Conservation (phyloP, 805 yeast genomes). For the Yarrowia bubula region DNA sequence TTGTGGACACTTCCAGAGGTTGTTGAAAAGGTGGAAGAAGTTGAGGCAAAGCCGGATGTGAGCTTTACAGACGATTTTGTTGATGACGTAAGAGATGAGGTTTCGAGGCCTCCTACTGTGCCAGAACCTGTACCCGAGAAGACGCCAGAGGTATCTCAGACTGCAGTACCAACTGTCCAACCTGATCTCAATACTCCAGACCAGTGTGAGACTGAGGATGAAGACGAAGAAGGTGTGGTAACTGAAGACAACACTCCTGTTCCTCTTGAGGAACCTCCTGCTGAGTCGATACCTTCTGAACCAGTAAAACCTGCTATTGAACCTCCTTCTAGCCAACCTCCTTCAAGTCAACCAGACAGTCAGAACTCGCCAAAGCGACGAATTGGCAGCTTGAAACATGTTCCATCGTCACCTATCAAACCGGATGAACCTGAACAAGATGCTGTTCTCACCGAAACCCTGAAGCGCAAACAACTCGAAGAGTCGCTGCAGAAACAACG, state of each 20-base stretch:
- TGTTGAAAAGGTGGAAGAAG: background rate
- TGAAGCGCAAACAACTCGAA: constrained; percentile 8
- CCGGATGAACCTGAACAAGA: background rate
- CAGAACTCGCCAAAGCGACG: constrained; percentile 6
- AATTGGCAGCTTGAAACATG: constrained; percentile 4
- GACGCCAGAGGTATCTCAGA: background rate
- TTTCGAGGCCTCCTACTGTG: background rate
- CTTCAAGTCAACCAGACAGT: background rate
- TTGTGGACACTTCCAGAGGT: background rate
- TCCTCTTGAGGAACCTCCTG: background rate
- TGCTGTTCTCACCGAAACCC: background rate
- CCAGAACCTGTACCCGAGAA: background rate
- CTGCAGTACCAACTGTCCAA: too few species aligned
- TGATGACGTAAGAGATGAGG: background rate
- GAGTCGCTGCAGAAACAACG: background rate
- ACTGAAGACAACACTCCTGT: background rate
- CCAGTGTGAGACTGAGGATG: constrained; percentile 8
- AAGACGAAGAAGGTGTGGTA: background rate
- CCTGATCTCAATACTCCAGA: background rate
- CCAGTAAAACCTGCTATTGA: background rate
- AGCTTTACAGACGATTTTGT: background rate
- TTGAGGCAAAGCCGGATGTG: background rate
- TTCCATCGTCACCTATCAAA: background rate
- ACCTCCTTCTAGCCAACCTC: background rate
- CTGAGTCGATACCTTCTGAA: background rate